Evolutionary conservation across 1,284 basidiomycete species (phyloP).

Genomic region (Sanghuangporus sanghuang): DNA sequence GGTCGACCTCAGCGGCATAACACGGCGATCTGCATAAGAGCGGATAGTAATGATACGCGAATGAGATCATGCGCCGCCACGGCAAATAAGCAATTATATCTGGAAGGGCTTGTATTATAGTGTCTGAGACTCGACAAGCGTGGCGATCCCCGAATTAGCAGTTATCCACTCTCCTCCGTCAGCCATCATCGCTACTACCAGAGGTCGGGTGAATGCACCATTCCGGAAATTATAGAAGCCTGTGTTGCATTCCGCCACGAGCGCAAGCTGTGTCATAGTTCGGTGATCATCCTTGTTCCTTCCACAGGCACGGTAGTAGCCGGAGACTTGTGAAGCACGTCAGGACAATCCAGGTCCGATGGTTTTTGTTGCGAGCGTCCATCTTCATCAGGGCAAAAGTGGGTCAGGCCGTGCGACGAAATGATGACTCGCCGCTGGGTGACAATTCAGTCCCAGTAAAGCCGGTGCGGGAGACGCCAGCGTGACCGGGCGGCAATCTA

Average conservation of each 20-base stretch:
- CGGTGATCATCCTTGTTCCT: neutral
- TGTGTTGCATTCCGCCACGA: slow-evolving; percentile 1
- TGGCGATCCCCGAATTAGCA: neutral
- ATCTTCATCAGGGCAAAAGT: slow-evolving; percentile 11
- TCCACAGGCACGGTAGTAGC: neutral
- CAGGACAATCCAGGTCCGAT: neutral
- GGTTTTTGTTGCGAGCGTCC: neutral
- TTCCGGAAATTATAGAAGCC: neutral
- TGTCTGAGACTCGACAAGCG: neutral
- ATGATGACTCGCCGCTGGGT: slow-evolving; percentile 9
- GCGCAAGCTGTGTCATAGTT: slow-evolving; percentile 2
- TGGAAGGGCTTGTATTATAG: slow-evolving; percentile 1
- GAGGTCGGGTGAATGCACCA: neutral
- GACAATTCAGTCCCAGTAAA: slow-evolving; percentile 12
- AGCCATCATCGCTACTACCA: neutral
- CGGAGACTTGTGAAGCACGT: neutral
- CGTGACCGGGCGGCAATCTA: slow-evolving; percentile 5
- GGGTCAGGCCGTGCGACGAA: slow-evolving; percentile 13
- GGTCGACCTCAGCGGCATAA: neutral
- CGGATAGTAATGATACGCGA: slow-evolving; percentile 1
- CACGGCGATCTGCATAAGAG: neutral
- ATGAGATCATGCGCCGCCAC: slow-evolving; percentile 6
- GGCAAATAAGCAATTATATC: slow-evolving; percentile 2
- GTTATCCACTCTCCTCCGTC: neutral
- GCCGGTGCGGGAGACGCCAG: slow-evolving; percentile 5